Evolutionary conservation across 2,329 filamentous ascomycete species (phyloP), one percentile per base, ranked within the genome.

Genomic region (Colletotrichum sp.): DNA sequence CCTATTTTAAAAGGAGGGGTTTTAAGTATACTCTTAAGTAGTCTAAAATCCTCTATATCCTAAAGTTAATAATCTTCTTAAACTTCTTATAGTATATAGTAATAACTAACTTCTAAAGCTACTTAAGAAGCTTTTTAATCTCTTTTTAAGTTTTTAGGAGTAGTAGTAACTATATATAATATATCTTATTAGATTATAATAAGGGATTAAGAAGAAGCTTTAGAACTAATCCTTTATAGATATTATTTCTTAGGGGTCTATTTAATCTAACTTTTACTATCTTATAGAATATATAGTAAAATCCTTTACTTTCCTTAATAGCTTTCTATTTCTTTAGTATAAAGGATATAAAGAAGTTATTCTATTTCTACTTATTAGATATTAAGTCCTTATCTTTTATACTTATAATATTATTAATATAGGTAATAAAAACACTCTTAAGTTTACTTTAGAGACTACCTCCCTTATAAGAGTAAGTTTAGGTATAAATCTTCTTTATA

Each of bases 181-280:
- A 34, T 34, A 34, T 34, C 6, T 18, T 39, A 18, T 5, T 39
- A 39, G 8, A 39, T 39, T 39, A 39, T 39, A 39, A 9, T 1
- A 39, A 0, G 2, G 2, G 1, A 8, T 39, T 39, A 18, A 18
- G 2, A 18, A 3, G 8, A 8, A 8, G 8, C 5, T 39, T 39
- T 18, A 39, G 9, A 9, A 39, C 5, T 39, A 39, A 5, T 16
- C 2, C 18, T 5, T 39, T 39, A 39, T 18, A 39, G 0, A 18
- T 39, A 18, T 18, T 18, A 18, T 39, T 0, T 39, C 5, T 18
- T 18, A 18, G 5, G 18, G 4, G 4, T 16, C 5, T 39, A 18
- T 2, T 9, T 39, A 9, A 39, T 28, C 6, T 28, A 28, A 2
- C 28, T 5, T 16, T 36, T 36, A 36, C 3, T 36, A 16, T 16